phyloP scores from a whole-genome alignment of 2,329 filamentous ascomycete species.

The Chrysosporium queenslandicum region DNA sequence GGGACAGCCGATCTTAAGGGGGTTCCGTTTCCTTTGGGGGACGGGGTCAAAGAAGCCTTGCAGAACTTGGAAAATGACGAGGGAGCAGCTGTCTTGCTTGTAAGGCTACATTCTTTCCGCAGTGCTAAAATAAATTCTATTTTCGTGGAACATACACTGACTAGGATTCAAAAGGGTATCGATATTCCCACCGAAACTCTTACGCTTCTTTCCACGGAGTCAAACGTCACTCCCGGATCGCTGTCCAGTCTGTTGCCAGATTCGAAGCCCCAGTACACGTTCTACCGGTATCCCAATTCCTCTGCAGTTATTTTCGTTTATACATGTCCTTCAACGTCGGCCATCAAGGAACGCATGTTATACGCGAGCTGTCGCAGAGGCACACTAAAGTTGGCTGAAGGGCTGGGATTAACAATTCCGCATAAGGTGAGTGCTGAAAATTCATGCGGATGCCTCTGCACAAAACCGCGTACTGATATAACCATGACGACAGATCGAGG shows the following conservation, averaged over 20 bases:
- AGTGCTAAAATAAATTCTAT: conserved; percentile 19
- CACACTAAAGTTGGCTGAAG: conserved; percentile 46
- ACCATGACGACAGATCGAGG: conserved; percentile 42
- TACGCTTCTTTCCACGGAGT: conserved; percentile 40
- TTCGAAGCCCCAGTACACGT: conserved; percentile 50
- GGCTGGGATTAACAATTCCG: conserved; percentile 47
- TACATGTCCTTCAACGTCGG: conserved; percentile 51
- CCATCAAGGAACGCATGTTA: conserved; percentile 57
- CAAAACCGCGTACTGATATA: not conserved
- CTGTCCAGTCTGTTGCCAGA: conserved; percentile 42
- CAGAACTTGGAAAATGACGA: conserved; percentile 28
- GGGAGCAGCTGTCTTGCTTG: conserved; percentile 40
- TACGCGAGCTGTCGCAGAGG: conserved; percentile 50
- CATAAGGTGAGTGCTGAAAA: conserved; percentile 41
- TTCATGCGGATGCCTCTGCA: not conserved
- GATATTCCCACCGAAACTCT: conserved; percentile 45
- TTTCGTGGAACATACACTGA: conserved; percentile 13
- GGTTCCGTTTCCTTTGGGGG: conserved; percentile 44
- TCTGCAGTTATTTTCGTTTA: conserved; percentile 51
- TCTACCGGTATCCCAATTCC: conserved; percentile 46
- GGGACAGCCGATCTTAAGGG: conserved; percentile 29
- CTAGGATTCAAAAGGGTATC: conserved; percentile 28
- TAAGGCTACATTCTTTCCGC: conserved; percentile 25
- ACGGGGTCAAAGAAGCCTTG: conserved; percentile 46
- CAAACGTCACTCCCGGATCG: conserved; percentile 34